Evolutionary conservation across 1,139 yeast species (phyloP), one percentile per base, ranked within the genome.

Genomic region (Arxiozyma slooffiae): DNA sequence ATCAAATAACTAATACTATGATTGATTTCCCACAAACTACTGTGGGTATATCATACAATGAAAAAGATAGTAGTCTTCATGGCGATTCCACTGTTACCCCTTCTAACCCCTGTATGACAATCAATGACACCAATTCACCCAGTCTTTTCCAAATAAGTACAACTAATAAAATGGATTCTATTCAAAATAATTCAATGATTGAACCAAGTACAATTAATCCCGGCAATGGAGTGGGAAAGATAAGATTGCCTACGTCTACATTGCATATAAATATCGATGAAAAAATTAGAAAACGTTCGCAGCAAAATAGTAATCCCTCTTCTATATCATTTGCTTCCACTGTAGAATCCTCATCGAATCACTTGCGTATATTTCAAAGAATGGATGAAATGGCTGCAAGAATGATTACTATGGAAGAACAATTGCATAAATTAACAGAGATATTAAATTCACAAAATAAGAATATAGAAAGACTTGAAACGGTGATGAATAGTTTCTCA

Each of bases 321-420:
- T 71, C 41, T 7, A 37, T 26, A 23, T 38, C 41, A 3, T 44
- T 37, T 7, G 38, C 37, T 17, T 39, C 50, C 4, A 40, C 48
- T n/a, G 8, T 48, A 30, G 48, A 48, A 21, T 48, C 51, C n/a
- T 34, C 40, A 8, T 47, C 51, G 0, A 49, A 46, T 37, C 53
- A 49, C 21, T 40, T 60, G 34, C 50, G 59, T 42, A 53, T 59
- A 49, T 60, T 56, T 44, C 67, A 63, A 51, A 55, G 66, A 42
- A 57, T 64, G 63, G 67, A 64, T 46, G 67, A 63, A 24, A 50
- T 64, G 22, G 57, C 63, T 30, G 63, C 62, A 5, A 54, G 67
- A 47, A 47, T 64, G 53, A 60, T 62, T 2, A 57, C 56, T 18
- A 59, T 63, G 66, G 67, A 64, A 45, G 63, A 62, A 46, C 57